Evolutionary conservation across 331 rosid species (phyloP).

Genomic region (Acacia concinna): DNA sequence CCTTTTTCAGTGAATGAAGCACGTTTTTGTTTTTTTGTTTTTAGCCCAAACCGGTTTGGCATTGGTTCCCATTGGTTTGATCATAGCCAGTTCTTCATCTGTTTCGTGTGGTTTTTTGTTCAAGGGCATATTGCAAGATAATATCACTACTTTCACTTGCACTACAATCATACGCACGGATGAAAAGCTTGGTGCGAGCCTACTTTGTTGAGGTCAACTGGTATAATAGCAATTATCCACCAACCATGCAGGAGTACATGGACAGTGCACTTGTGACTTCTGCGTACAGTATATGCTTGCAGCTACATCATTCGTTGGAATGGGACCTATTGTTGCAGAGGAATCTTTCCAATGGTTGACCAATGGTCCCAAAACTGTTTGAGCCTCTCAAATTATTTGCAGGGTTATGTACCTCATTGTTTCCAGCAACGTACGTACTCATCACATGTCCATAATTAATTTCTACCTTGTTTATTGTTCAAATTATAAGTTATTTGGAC

Average conservation of each 20-base stretch:
- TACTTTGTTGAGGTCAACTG: conserved; percentile 41
- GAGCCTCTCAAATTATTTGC: neutral
- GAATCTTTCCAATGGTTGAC: conserved; percentile 29
- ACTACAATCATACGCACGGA: neutral
- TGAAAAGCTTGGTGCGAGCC: conserved; percentile 29
- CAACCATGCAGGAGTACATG: conserved; percentile 43
- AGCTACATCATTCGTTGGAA: conserved; percentile 34
- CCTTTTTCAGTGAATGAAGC: too few relatives aligned
- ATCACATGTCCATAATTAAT: too few relatives aligned
- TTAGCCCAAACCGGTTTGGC: too few relatives aligned
- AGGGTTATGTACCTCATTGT: conserved; percentile 38
- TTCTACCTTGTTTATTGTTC: too few relatives aligned
- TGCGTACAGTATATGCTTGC: neutral
- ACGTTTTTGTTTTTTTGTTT: too few relatives aligned
- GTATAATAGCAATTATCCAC: conserved; percentile 30
- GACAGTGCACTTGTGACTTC: neutral
- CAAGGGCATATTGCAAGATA: conserved; percentile 10
- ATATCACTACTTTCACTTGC: neutral
- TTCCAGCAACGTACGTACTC: conserved; percentile 37
- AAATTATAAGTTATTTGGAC: too few relatives aligned
- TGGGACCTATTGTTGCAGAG: conserved; percentile 33
- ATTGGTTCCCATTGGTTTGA: too few relatives aligned
- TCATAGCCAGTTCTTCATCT: too few relatives aligned
- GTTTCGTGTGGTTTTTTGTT: too few relatives aligned
- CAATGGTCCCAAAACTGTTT: conserved; percentile 23